A percentile compares a stretch with the other conserved stretches of the same genome.
phyloP scores from a whole-genome alignment of 805 yeast species.

The Myxozyma geophila region DNA sequence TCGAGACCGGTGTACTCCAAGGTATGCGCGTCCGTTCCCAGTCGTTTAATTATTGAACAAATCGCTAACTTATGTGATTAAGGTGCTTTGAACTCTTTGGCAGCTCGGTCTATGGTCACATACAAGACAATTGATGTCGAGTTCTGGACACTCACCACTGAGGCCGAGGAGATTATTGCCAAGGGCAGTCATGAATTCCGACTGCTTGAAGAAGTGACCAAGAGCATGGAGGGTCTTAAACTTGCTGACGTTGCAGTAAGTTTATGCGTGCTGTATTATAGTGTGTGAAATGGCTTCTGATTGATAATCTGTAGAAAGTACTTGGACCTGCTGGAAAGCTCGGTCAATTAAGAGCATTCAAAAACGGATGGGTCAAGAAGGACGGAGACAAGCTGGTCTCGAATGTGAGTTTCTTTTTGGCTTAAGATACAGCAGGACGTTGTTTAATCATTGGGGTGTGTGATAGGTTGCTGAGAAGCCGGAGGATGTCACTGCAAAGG shows the following conservation, averaged over 20 bases:
- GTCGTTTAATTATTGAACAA: too few relatives aligned
- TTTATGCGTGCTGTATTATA: background rate
- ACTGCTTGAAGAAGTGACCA: constrained; percentile 72
- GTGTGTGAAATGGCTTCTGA: constrained; percentile 30
- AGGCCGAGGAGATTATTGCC: constrained; percentile 76
- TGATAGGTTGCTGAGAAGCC: constrained; percentile 51
- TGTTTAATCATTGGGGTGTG: background rate
- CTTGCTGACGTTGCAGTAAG: constrained; percentile 58
- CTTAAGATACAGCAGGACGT: background rate
- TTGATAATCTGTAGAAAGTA: constrained; percentile 49
- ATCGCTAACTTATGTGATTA: background rate
- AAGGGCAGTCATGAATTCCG: constrained; percentile 92
- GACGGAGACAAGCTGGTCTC: constrained; percentile 79
- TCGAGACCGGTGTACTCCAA: constrained; percentile 67
- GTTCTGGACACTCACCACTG: constrained; percentile 72
- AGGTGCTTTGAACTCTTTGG: constrained; percentile 83
- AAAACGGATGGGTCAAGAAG: constrained; percentile 93
- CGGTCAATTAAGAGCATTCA: constrained; percentile 97
- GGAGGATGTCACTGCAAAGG: constrained; percentile 67
- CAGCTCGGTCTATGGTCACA: constrained; percentile 79
- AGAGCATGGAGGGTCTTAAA: constrained; percentile 76
- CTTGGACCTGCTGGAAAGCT: constrained; percentile 84
- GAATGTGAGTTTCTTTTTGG: constrained; percentile 39
- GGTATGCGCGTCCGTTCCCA: constrained; percentile 37
- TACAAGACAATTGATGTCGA: constrained; percentile 77